These are phyloP conservation scores for Mortierella hygrophila DNA, from an alignment of 192 early-diverging fungal genomes.

Conservation along the genomic window DNA sequence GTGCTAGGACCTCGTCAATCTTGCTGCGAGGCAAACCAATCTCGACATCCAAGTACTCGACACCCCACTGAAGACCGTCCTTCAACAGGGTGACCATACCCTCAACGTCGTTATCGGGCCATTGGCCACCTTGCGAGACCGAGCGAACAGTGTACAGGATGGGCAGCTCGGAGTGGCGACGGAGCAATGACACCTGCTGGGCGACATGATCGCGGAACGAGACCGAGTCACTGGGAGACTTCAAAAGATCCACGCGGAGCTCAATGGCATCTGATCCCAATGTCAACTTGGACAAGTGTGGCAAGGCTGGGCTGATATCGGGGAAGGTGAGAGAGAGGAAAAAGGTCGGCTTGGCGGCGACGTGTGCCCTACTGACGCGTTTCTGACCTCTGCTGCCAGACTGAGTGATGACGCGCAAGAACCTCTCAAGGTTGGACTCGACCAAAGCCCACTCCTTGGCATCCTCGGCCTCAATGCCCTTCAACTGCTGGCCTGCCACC, in stretches of 20 bases:
- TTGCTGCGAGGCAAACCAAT: conserved; percentile 58
- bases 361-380: conserved; percentile 27
- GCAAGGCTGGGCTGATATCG: conserved; percentile 66
- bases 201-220: conserved; percentile 76
- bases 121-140: conserved; percentile 87
- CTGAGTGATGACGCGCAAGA: conserved; percentile 74
- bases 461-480: conserved; percentile 59
- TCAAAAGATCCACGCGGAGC: conserved; percentile 91
- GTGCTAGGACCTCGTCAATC: conserved; percentile 64
- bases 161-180: conserved; percentile 78
- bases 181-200: conserved; percentile 83
- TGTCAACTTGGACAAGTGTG: conserved; percentile 70
- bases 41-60: conserved; percentile 95
- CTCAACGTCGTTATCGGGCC: conserved; percentile 72
- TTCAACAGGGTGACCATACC: conserved; percentile 76
- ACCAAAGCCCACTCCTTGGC: conserved; percentile 76
- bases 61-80: conserved; percentile 85
- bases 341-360: conserved; percentile 66
- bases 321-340: conserved; percentile 92
- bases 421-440: conserved; percentile 80
- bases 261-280: conserved; percentile 93
- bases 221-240: conserved; percentile 45
- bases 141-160: conserved; percentile 96
- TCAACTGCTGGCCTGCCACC: conserved; percentile 63
- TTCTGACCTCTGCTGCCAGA: conserved; percentile 33